These are phyloP conservation scores for Entomortierella parvispora DNA, from an alignment of 192 early-diverging fungal genomes.

Conservation along the genomic window DNA sequence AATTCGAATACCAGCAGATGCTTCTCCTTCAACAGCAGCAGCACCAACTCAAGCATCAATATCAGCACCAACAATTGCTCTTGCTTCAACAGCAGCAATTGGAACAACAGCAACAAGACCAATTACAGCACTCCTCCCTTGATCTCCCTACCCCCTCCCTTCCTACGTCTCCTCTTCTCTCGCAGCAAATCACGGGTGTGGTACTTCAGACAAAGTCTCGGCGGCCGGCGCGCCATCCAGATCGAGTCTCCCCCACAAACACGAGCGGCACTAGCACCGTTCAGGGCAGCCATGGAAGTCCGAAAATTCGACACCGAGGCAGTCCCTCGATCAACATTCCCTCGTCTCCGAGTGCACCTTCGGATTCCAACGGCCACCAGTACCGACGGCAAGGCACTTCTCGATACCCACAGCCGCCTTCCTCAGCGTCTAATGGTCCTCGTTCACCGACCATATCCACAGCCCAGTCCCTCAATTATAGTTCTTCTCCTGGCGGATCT, in stretches of 20 bases:
- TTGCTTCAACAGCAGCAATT: conserved; percentile 29
- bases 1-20: conserved; percentile 51
- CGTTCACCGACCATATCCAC: neutral
- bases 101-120: conserved; percentile 15
- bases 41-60: conserved; percentile 30
- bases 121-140: neutral
- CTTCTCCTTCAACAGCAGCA: conserved; percentile 46
- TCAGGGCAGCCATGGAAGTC: conserved; percentile 3
- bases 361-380: too few relatives aligned
- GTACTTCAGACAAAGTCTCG: conserved; percentile 35
- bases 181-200: conserved; percentile 30
- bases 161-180: conserved; percentile 5
- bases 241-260: conserved; percentile 6
- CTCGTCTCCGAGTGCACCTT: too few relatives aligned
- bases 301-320: neutral
- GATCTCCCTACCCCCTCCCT: neutral
- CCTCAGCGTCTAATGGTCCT: neutral
- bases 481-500: conserved; percentile 20
- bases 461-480: neutral
- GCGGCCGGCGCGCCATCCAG: conserved; percentile 35
- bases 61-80: conserved; percentile 29
- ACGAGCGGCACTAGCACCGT: neutral
- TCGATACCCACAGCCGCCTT: too few relatives aligned
- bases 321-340: conserved; percentile 26
- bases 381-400: neutral